Evolutionary conservation across 2,329 filamentous ascomycete species (phyloP), one percentile per base, ranked within the genome.

Genomic region (Coniochaeta sp.): DNA sequence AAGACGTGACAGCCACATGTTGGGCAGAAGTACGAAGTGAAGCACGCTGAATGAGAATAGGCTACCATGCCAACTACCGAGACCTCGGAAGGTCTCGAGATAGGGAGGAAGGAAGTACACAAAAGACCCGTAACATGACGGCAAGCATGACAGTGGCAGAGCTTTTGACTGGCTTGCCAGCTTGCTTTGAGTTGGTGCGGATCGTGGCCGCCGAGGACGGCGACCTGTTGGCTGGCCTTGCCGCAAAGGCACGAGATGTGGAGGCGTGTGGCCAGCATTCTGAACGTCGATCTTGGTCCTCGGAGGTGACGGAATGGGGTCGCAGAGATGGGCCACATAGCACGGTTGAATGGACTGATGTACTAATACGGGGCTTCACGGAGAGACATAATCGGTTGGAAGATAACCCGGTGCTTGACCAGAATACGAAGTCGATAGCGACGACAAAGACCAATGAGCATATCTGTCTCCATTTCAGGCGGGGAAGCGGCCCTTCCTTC

Each of bases 1-100:
- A 77, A 75, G 19, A 78, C 43, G 58, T 79, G 77, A 56, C 77
- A 78, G 1, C 77, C 76, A 56, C 77, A 79, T 1, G 58, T 67
- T 0, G 61, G 59, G 60, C 77, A 79, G 62, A 79, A 79, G 62
- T 73, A 75, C 6, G 71, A 66, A 1, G 63, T 68, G 1, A 64
- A 63, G 1, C 40, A 40, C 0, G 60, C 33, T 0, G 62, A 61
- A 1, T 64, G 58, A 1, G 64, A 26, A n/a, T 65, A 66, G 19
- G 44, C 52, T 11, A 56, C 38, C 22, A 74, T 62, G 1, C 60
- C 62, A 0, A 59, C 40, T 0, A 66, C 11, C 1, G 59, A 64
- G 8, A 60, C 47, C 28, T 47, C 3, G n/a, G 11, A 6, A 14
- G 59, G 67, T 0, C 43, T 40, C 1, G 62, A 55, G 17, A 78